Evolutionary conservation across 2,329 filamentous ascomycete species (phyloP), one percentile per base, ranked within the genome.

Genomic region (Monilinia fructicola): DNA sequence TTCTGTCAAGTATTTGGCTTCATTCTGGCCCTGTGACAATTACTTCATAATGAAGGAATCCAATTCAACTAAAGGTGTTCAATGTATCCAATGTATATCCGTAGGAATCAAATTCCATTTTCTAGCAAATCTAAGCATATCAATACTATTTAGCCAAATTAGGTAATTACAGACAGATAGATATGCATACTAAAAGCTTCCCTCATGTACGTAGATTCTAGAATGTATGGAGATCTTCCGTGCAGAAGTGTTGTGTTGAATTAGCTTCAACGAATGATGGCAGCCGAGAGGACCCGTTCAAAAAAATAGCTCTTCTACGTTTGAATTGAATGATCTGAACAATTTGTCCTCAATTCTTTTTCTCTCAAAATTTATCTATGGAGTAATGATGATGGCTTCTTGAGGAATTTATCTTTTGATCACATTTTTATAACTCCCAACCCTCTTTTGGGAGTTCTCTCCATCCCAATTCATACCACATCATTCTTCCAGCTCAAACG

Each of bases 311-410:
- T 23, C 14, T 31, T 59, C 40, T 63, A 54, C 11, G 44, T 50
- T n/a, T 31, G 40, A 42, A 42, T 42, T 42, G 18, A 44, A 21
- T 46, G 44, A 59, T 40, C 59, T 65, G 62, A 65, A 58, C 42
- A 42, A 55, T 59, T 64, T 63, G 60, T 53, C 48, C 60, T 63
- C 46, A 63, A 62, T 54, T 65, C 18, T 4, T 46, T 46, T n/a
- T 46, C 18, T n/a, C 44, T 46, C 21, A 46, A 18, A 21, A 10
- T n/a, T n/a, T 0, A 46, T n/a, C n/a, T 6, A 60, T 48, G 28
- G 42, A 23, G 38, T 50, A 6, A 50, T 50, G 16, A 50, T 35
- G 2, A 35, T 11, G 14, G 16, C 16, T n/a, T 54, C 11, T 54
- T 35, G 28, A 35, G n/a, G 9, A 35, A n/a, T 38, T 38, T 38